Percentiles rank a stretch among this genome's conserved stretches.
These are phyloP conservation scores for Macadamia tetraphylla DNA, from an alignment of 164 flowering plant genomes.

Conservation along the genomic window DNA sequence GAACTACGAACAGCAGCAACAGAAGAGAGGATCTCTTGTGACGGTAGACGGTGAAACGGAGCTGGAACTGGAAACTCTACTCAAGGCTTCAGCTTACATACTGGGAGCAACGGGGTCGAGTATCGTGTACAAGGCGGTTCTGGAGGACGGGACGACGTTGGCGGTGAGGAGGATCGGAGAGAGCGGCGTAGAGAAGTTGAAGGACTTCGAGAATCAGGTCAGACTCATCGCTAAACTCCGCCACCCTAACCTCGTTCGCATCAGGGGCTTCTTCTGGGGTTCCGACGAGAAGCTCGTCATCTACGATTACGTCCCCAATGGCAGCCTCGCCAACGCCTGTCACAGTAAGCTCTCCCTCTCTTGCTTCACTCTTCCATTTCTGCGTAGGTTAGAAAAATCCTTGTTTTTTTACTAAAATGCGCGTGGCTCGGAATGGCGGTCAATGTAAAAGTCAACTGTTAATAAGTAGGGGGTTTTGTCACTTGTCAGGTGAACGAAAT, in stretches of 20 bases:
- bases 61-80: conserved; percentile 74
- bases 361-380: neutral
- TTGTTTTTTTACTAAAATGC: too few species aligned
- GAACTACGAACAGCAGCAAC: conserved; percentile 14
- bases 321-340: conserved; percentile 78
- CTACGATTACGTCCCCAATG: conserved; percentile 87
- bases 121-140: conserved; percentile 90
- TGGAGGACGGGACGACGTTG: conserved; percentile 58
- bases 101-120: conserved; percentile 88
- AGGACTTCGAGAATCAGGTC: conserved; percentile 79
- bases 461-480: neutral
- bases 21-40: conserved; percentile 45
- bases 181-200: conserved; percentile 55
- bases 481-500: neutral
- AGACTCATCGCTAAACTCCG: conserved; percentile 63
- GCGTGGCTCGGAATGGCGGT: too few species aligned
- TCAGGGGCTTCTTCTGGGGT: conserved; percentile 91
- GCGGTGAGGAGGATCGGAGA: conserved; percentile 85
- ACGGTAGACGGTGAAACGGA: conserved; percentile 68
- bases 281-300: conserved; percentile 86
- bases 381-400: conserved; percentile 3
- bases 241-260: conserved; percentile 77
- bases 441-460: too few species aligned
- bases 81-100: conserved; percentile 91
- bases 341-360: conserved; percentile 50